phyloP scores from a whole-genome alignment of 495 filamentous ascomycete species.

The Hypoxylon perforatum region DNA sequence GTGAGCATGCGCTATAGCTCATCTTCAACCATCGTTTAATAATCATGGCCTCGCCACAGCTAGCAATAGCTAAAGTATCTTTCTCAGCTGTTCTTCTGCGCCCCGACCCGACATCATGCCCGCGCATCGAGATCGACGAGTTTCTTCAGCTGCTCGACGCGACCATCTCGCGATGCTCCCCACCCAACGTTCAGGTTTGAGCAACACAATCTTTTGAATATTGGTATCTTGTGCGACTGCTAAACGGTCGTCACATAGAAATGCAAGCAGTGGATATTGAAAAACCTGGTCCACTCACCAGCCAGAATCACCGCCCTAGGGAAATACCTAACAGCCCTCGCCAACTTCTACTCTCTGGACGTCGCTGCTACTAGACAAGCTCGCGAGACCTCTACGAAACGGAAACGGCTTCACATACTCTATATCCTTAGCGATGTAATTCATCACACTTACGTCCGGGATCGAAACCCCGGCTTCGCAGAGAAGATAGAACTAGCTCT shows the following conservation, averaged over 20 bases:
- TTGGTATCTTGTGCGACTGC: constrained; percentile 62
- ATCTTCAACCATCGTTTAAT: background rate
- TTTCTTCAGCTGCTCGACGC: constrained; percentile 76
- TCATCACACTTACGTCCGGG: constrained; percentile 78
- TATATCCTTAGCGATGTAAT: constrained; percentile 87
- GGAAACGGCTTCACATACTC: constrained; percentile 79
- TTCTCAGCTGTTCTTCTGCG: constrained; percentile 80
- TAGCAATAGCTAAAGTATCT: constrained; percentile 84
- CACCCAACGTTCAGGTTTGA: constrained; percentile 96
- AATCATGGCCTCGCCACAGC: constrained; percentile 76
- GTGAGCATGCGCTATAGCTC: constrained; percentile 23
- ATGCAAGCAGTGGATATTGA: constrained; percentile 87
- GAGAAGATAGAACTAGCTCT: constrained; percentile 70
- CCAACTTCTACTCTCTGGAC: constrained; percentile 65
- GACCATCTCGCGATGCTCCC: constrained; percentile 78
- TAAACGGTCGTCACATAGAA: constrained; percentile 72
- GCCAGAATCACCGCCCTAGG: constrained; percentile 73
- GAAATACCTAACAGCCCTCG: constrained; percentile 79
- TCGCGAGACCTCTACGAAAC: constrained; percentile 67
- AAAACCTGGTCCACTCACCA: constrained; percentile 74
- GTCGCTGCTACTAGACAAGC: constrained; percentile 43
- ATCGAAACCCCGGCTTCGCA: constrained; percentile 64
- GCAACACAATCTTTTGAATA: constrained; percentile 64
- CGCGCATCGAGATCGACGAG: constrained; percentile 75
- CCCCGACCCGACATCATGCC: constrained; percentile 76